Base-by-base conservation (phyloP, 164 flowering plant genomes). In the Sextonia rubra region DNA sequence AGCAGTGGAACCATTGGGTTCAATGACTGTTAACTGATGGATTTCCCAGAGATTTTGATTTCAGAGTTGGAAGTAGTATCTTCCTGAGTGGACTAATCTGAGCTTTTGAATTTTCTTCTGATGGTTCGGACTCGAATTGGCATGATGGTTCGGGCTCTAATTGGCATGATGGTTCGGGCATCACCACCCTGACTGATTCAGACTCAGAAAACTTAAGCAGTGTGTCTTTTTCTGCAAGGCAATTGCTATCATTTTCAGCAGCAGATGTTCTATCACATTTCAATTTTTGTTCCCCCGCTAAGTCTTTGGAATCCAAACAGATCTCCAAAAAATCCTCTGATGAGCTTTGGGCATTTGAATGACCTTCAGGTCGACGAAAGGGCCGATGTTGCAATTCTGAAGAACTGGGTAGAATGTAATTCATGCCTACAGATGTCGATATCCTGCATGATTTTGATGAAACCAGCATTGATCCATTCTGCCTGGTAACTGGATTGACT, bases 1-100 rank as follows among this genome's bases (percentile, higher is more conserved):
- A 52, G 58, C 14, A 11, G n/a, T 20, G 17, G 58, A 20, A 47
- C 60, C 61, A 3, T 76, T 73, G n/a, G 52, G 14, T 64, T 81
- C 83, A 22, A 66, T 52, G 15, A 29, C 56, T 69, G 77, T 79
- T n/a, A 30, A 81, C 73, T 44, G 81, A 71, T 47, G 83, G 83
- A 71, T 80, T 87, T 75, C 83, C 73, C 71, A 75, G 81, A 72
- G 97, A 89, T 77, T 86, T 92, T 44, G 97, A 90, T 76, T 92
- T 92, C 72, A 73, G 83, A 71, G 89, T 85, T 25, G 97, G 97
- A 82, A 88, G 86, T 47, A 89, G 83, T 83, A 90, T 83, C 79
- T 77, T 91, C 74, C 81, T 82, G 52, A 89, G 73, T 20, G 87
- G 90, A 69, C 81, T 80, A 71, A 85, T 82, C 4, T 83, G 85